phyloP scores from a whole-genome alignment of 192 early-diverging fungal genomes.

The Gryganskiella cystojenkinii region DNA sequence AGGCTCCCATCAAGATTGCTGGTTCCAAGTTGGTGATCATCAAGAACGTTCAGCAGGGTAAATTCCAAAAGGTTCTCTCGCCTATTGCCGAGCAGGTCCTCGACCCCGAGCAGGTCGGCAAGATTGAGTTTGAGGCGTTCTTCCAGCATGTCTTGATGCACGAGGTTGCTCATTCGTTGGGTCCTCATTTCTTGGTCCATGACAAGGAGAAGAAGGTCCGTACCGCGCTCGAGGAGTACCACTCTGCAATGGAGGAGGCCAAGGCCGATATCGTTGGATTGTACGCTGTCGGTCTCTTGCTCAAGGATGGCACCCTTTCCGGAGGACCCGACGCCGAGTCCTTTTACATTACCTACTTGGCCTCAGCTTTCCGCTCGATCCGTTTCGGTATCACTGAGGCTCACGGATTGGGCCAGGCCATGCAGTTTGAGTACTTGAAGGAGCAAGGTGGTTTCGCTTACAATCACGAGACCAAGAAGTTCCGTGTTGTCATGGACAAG shows the following conservation, averaged over 20 bases:
- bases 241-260: conserved; percentile 82
- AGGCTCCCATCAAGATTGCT: conserved; percentile 72
- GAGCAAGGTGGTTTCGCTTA: conserved; percentile 74
- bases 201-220: conserved; percentile 69
- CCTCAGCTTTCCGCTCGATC: conserved; percentile 76
- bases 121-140: conserved; percentile 76
- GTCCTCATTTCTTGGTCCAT: conserved; percentile 67
- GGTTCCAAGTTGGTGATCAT: conserved; percentile 81
- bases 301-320: conserved; percentile 67
- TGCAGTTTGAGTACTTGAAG: conserved; percentile 75
- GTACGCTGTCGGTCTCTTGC: conserved; percentile 68
- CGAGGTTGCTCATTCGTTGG: conserved; percentile 78
- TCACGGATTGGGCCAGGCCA: conserved; percentile 77
- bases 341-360: conserved; percentile 80
- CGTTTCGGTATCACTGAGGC: conserved; percentile 78
- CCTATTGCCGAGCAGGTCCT: conserved; percentile 72
- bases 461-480: conserved; percentile 50
- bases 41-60: conserved; percentile 81
- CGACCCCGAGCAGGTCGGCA: conserved; percentile 57
- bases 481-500: conserved; percentile 68
- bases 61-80: conserved; percentile 68
- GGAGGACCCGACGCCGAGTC: conserved; percentile 63
- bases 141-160: conserved; percentile 78
- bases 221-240: conserved; percentile 69
- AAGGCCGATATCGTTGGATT: conserved; percentile 80